Conservation (phyloP, 2,329 filamentous ascomycete species). For the Trichoderma endophyticum region DNA sequence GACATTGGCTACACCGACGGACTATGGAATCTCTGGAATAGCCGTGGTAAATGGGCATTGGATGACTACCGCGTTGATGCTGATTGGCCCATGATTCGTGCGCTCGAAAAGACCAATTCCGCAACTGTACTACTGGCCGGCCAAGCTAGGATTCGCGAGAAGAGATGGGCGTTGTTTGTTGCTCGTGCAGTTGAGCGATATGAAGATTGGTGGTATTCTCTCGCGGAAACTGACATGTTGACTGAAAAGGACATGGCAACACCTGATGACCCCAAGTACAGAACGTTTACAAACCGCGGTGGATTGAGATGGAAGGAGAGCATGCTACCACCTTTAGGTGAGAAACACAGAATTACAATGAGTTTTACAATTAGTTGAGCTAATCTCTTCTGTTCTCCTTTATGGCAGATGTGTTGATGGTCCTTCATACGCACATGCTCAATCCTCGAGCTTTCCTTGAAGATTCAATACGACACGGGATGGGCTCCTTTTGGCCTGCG, state of each 20-base stretch:
- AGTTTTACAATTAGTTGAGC: neutral
- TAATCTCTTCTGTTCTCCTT: neutral
- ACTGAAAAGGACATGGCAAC: conserved; percentile 36
- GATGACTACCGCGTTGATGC: conserved; percentile 1
- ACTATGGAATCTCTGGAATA: conserved; percentile 61
- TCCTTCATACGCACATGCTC: conserved; percentile 76
- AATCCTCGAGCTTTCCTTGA: conserved; percentile 73
- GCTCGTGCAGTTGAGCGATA: conserved; percentile 67
- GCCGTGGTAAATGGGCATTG: conserved; percentile 30
- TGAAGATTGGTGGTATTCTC: conserved; percentile 58
- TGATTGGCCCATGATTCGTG: conserved; percentile 10
- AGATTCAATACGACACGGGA: conserved; percentile 61
- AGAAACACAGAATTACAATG: neutral
- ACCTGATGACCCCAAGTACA: conserved; percentile 27
- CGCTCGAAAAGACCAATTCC: conserved; percentile 26
- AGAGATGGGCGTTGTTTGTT: conserved; percentile 70
- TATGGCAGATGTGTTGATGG: conserved; percentile 65
- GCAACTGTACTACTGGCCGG: conserved; percentile 29
- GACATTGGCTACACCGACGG: conserved; percentile 64
- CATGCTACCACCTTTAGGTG: conserved; percentile 58
- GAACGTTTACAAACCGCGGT: conserved; percentile 30
- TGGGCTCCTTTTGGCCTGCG: conserved; percentile 55
- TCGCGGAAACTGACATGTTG: conserved; percentile 31
- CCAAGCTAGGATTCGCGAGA: conserved; percentile 60
- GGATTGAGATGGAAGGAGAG: conserved; percentile 35